Evolutionary conservation across 768 basidiomycete genomes (phyloP), one percentile per base, ranked within the genome.

Genomic region (Tremella mesenterica): DNA sequence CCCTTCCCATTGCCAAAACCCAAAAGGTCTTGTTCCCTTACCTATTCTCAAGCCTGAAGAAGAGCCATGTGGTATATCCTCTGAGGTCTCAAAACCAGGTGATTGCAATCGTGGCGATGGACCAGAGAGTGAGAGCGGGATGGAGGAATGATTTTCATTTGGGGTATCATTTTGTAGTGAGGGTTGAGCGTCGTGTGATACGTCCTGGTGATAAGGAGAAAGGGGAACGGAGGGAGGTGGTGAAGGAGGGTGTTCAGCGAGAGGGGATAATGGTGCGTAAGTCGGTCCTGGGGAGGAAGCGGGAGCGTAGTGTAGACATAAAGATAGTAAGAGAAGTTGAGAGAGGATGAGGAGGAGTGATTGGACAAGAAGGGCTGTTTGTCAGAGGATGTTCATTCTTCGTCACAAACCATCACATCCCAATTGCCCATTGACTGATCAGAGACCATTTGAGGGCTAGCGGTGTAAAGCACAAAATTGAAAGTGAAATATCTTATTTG

Each of bases 341-440:
- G 72, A 65, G 20, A 70, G 34, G 44, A 73, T 73, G n/a, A 73
- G 60, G 13, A 73, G 61, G 33, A 73, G 54, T 3, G 72, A 73
- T 53, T 73, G 72, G 46, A 69, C 57, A 10, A 73, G 60, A 2
- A 73, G 61, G 3, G 72, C 72, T 73, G 53, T 4, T n/a, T 36
- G 43, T 41, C 38, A 41, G 14, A 18, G n/a, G 14, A 41, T 41
- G n/a, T 36, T 18, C 18, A 10, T 18, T 36, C 33, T 36, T 18
- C 33, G 18, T 36, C 18, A 10, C 33, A 18, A 36, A 36, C 10
- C 33, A 10, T 34, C 12, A 34, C 33, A 34, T 34, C 33, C 33
- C n/a, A n/a, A n/a, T n/a, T n/a, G n/a, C n/a, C n/a, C n/a, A n/a
- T n/a, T n/a, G n/a, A n/a, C n/a, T n/a, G n/a, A n/a, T n/a, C n/a